Evolutionary conservation across 1,284 basidiomycete genomes (phyloP), one percentile per base, ranked within the genome.

Genomic region (Ustilago bromivora): DNA sequence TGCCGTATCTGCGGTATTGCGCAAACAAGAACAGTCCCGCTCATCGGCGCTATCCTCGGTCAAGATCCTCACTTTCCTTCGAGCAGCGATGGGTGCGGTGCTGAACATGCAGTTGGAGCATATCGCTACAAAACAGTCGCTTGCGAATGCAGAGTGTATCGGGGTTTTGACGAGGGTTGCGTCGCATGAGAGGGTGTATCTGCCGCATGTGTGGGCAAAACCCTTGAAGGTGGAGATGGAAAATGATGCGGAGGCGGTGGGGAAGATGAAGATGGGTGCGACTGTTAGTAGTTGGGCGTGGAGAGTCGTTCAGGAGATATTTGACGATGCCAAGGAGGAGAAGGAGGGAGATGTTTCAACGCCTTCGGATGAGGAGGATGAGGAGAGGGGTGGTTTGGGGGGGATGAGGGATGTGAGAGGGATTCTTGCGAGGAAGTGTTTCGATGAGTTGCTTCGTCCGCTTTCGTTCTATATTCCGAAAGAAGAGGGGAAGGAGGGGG

Each of bases 61-160:
- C 64, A 67, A 58, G 34, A 56, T 71, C 40, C 89, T 94, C 46
- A 92, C 90, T 81, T 88, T 94, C 66, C 88, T 94, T 59, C 91
- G 91, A 81, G 94, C 92, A 4, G 90, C 92, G 4, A 89, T 94
- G 63, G 94, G 94, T 4, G 91, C 92, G 8, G 88, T 95, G 34
- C 86, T 95, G 57, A 95, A 95, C 82, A 90, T 91, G 23, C 91
- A 92, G 76, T 88, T 95, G 62, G 91, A 91, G 60, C 94, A 91
- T 84, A 91, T 73, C 3, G 67, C 66, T 8, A 90, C 89, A 51
- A 69, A 69, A 7, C 60, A 59, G 19, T 71, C 78, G 17, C 69
- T 82, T 7, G 46, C 60, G 17, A 65, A 9, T 58, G 56, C 32
- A 17, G 61, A 72, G 3, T 67, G 63, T 63, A 67, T 76, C 28